Evolutionary conservation across 352 stramenopile genomes (phyloP).

Genomic region (Phytophthora boehmeriae): DNA sequence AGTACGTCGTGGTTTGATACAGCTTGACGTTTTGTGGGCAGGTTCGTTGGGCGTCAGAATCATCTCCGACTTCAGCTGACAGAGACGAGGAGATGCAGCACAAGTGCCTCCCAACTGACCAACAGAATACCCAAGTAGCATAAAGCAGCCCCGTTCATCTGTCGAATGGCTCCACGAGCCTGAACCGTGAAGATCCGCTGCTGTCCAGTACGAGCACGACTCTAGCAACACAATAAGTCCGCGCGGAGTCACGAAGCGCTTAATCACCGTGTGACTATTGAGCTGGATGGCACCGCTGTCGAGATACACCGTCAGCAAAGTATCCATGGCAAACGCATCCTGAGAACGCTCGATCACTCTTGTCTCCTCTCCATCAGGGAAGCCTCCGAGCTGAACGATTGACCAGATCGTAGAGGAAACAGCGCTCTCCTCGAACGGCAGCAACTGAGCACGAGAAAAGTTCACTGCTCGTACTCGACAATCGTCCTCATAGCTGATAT

Average conservation of each 20-base stretch:
- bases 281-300: conserved; percentile 1
- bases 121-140: background rate
- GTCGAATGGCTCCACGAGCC: background rate
- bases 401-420: conserved; percentile 14
- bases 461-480: background rate
- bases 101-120: no score
- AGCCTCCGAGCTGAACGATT: conserved; percentile 4
- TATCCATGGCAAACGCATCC: conserved; percentile 12
- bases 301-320: conserved; percentile 2
- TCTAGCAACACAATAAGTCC: conserved; percentile 7
- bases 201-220: background rate
- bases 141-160: background rate
- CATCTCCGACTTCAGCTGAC: background rate
- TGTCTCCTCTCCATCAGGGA: conserved; percentile 9
- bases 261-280: conserved; percentile 14
- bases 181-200: background rate
- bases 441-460: conserved; percentile 7
- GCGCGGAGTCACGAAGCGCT: conserved; percentile 10
- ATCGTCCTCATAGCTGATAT: background rate
- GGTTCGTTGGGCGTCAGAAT: background rate
- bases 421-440: conserved; percentile 14
- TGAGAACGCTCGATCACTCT: conserved; percentile 6
- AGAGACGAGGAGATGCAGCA: no score
- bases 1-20: no score
- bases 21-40: no score